These are phyloP conservation scores for Penicillium daleae DNA, from an alignment of 495 filamentous ascomycete species.

Conservation along the genomic window DNA sequence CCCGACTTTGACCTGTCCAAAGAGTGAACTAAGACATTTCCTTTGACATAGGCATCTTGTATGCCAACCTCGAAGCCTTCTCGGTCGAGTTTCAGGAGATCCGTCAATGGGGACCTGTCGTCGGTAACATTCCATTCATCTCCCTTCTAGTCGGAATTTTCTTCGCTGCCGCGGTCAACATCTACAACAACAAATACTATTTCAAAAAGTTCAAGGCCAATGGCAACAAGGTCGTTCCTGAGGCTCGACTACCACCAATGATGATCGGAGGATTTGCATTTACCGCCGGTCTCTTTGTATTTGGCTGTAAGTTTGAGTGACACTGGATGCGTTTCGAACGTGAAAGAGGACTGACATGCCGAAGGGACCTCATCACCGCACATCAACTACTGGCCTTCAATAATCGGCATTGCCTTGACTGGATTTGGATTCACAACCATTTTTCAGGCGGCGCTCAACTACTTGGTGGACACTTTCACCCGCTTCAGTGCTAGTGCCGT, in stretches of 20 bases:
- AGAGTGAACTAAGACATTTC: not conserved
- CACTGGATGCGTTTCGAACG: conserved; percentile 51
- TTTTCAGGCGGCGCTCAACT: conserved; percentile 25
- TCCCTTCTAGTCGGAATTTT: conserved; percentile 53
- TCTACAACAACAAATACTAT: conserved; percentile 47
- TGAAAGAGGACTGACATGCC: conserved; percentile 23
- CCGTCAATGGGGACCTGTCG: conserved; percentile 47
- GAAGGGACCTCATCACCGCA: conserved; percentile 2
- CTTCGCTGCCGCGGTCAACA: conserved; percentile 43
- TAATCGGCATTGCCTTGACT: conserved; percentile 40
- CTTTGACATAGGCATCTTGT: conserved; percentile 28
- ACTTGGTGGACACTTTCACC: conserved; percentile 26
- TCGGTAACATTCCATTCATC: conserved; percentile 55
- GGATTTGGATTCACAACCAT: conserved; percentile 54
- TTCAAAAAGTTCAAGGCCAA: conserved; percentile 35
- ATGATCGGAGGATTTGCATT: conserved; percentile 50
- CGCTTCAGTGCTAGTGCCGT: conserved; percentile 18
- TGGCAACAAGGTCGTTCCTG: conserved; percentile 48
- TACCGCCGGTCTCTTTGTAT: conserved; percentile 54
- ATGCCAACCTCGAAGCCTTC: conserved; percentile 46
- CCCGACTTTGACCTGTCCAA: not conserved
- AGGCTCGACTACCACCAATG: conserved; percentile 54
- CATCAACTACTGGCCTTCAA: conserved; percentile 3
- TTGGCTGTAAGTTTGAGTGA: conserved; percentile 50
- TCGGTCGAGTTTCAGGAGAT: conserved; percentile 53